A percentile compares a stretch with the other conserved stretches of the same genome.
Conservation (phyloP, 1,284 basidiomycete genomes). For the Rhodotorula sp. region DNA sequence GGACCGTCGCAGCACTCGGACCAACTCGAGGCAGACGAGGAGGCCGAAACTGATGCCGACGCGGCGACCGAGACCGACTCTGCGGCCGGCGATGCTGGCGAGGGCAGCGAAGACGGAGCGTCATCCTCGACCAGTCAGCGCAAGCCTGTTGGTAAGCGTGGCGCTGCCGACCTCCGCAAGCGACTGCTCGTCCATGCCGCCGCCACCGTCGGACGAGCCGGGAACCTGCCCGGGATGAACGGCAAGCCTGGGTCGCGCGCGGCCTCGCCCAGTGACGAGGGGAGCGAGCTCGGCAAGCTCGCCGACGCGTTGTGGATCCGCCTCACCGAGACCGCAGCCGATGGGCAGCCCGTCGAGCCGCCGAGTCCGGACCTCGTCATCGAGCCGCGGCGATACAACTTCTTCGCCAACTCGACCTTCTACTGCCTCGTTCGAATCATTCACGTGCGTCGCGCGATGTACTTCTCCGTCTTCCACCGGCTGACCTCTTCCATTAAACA, state of each 20-base stretch:
- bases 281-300: conserved; percentile 24
- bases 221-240: neutral
- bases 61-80: conserved; percentile 52
- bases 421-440: conserved; percentile 84
- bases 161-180: conserved; percentile 69
- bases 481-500: conserved; percentile 48
- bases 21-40: conserved; percentile 55
- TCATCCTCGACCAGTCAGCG: neutral
- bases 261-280: conserved; percentile 38
- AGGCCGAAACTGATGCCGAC: conserved; percentile 45
- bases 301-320: conserved; percentile 36
- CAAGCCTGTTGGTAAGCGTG: conserved; percentile 13
- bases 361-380: conserved; percentile 22
- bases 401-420: conserved; percentile 90
- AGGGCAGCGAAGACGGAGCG: conserved; percentile 3
- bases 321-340: conserved; percentile 36
- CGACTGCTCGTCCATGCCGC: conserved; percentile 65
- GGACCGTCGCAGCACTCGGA: conserved; percentile 57
- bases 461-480: conserved; percentile 7
- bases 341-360: conserved; percentile 22
- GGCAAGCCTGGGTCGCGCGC: neutral
- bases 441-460: conserved; percentile 60
- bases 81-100: neutral
- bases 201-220: conserved; percentile 12
- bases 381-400: conserved; percentile 49